Evolutionary conservation across 2,329 filamentous ascomycete species (phyloP), one percentile per base, ranked within the genome.

Genomic region (Colletotrichum sp.): DNA sequence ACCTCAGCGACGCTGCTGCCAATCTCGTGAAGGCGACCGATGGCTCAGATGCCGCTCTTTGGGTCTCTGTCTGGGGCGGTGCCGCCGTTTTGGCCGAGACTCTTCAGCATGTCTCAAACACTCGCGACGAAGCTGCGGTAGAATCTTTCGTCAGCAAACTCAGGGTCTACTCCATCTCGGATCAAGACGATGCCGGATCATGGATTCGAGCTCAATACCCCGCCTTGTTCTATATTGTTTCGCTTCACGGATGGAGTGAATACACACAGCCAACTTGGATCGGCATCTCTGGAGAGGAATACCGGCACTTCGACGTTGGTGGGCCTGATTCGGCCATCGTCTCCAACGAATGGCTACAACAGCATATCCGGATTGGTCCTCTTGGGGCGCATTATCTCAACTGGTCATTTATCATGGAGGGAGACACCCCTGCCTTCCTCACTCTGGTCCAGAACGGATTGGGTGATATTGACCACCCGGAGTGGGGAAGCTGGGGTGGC

Each of bases 151-250:
- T 84, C 5, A 77, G 81, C 4, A 87, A 87, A 70, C 79, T 91
- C 5, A 83, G 88, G 13, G 85, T 90, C 3, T 91, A 91, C 78
- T 83, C 90, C 36, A 91, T 92, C 71, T 91, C 89, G 4, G 91
- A 92, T 77, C 90, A 92, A 77, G 90, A 92, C 75, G 87, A 92
- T 74, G 87, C 88, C 0, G 89, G 89, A 0, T 81, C 86, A 0
- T 92, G 89, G 89, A 88, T 92, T 56, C 87, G 90, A 25, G 81
- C 83, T 58, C 86, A 84, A 2, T 91, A 88, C 75, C 89, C 91
- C 0, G 85, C 88, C 39, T 79, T 92, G 4, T 88, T 89, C 78
- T 92, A 90, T 80, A 90, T 92, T 70, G 83, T 82, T 8, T 89
- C 88, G 0, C 80, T 91, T 2, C 90, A 92, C 77, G 89, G 85